A percentile compares a stretch with the other conserved stretches of the same genome.
Evolutionary conservation across 164 flowering plant genomes (phyloP).

Genomic region (Pachysandra terminalis): DNA sequence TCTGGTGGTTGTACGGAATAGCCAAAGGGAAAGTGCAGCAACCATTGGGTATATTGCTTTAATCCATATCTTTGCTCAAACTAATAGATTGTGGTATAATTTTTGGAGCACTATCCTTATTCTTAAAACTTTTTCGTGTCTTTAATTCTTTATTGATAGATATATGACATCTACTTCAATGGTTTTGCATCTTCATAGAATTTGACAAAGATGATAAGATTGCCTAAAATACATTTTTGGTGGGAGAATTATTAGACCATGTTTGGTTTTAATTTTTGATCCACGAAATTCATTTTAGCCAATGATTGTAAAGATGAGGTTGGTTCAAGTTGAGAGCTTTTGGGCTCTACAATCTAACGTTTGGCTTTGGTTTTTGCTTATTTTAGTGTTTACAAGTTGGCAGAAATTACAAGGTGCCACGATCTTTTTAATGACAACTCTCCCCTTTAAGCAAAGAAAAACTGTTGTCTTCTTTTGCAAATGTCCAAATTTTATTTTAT

Average conservation of each 20-base stretch:
- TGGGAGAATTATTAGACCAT: not conserved
- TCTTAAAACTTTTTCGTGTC: not conserved
- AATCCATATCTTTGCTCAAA: not conserved
- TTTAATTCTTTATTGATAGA: not conserved
- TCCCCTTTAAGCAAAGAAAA: no score
- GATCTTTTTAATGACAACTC: no score
- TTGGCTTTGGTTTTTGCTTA: no score
- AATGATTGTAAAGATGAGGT: no score
- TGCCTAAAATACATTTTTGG: not conserved
- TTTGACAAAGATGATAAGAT: not conserved
- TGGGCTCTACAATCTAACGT: no score
- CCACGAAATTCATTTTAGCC: no score
- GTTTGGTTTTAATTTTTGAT: not conserved
- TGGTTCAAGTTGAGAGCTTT: no score
- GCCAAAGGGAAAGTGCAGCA: slow-evolving; percentile 50
- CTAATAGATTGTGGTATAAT: not conserved
- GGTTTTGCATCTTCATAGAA: not conserved
- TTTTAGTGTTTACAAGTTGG: no score
- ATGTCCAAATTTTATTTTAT: no score
- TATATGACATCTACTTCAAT: not conserved
- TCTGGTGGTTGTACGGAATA: slow-evolving; percentile 52
- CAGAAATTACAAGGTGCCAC: no score
- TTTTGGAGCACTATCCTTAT: not conserved
- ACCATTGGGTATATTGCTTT: slow-evolving; percentile 62
- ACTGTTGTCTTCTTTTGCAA: no score